Conservation (phyloP, 352 stramenopile species). For the Globisporangium yorkense region DNA sequence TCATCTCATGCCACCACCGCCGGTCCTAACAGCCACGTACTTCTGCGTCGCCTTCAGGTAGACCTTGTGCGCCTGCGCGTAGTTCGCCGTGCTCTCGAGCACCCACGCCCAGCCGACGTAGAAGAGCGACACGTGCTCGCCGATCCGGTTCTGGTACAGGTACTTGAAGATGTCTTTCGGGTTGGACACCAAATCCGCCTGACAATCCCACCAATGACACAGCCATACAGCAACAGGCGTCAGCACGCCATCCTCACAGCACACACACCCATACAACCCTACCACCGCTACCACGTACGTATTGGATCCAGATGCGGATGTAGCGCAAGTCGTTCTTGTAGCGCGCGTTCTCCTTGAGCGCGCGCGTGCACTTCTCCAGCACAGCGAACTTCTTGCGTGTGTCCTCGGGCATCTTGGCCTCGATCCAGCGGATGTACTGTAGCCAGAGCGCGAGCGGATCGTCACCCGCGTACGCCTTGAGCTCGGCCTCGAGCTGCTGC, state of each 20-base stretch:
- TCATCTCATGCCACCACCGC: neutral
- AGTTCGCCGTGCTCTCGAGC: constrained; percentile 73
- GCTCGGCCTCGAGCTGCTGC: constrained; percentile 37
- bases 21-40: constrained; percentile 28
- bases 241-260: neutral
- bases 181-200: constrained; percentile 83
- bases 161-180: constrained; percentile 89
- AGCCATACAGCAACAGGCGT: neutral
- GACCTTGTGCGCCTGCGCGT: constrained; percentile 80
- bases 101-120: constrained; percentile 86
- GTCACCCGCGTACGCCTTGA: constrained; percentile 46
- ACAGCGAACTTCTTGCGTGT: constrained; percentile 71
- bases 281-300: constrained; percentile 34
- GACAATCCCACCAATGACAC: neutral
- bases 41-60: constrained; percentile 84
- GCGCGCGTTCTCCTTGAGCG: constrained; percentile 45
- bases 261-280: neutral
- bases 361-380: constrained; percentile 70
- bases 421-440: constrained; percentile 75
- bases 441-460: constrained; percentile 68
- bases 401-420: constrained; percentile 78
- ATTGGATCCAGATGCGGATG: constrained; percentile 85
- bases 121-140: constrained; percentile 71
- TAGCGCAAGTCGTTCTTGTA: constrained; percentile 83
- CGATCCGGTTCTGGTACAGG: constrained; percentile 84